Conservation (phyloP, 2,329 filamentous ascomycete genomes). For the Domatiomyces globalis region DNA sequence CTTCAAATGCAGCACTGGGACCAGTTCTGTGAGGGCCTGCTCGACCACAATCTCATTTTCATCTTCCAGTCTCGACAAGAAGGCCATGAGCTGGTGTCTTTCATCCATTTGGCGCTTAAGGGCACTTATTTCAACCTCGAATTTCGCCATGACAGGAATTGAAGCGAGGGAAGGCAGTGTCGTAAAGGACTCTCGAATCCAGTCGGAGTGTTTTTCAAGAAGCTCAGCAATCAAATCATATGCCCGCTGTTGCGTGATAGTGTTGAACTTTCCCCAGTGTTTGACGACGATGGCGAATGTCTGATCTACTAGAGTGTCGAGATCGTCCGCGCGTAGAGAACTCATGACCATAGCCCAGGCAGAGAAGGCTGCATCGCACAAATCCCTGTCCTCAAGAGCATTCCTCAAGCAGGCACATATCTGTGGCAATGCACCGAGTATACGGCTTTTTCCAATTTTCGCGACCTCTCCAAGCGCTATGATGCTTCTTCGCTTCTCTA, state of each 20-base stretch:
- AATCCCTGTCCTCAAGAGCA: slow-evolving; percentile 56
- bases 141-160: slow-evolving; percentile 53
- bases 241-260: slow-evolving; percentile 44
- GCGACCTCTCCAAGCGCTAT: slow-evolving; percentile 82
- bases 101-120: slow-evolving; percentile 53
- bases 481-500: slow-evolving; percentile 64
- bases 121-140: slow-evolving; percentile 50
- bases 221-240: slow-evolving; percentile 51
- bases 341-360: slow-evolving; percentile 72
- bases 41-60: slow-evolving; percentile 78
- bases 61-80: slow-evolving; percentile 59
- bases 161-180: slow-evolving; percentile 60
- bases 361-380: slow-evolving; percentile 66
- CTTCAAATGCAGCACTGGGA: slow-evolving; percentile 55
- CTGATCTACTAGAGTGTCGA: slow-evolving; percentile 68
- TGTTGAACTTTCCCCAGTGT: slow-evolving; percentile 59
- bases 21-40: slow-evolving; percentile 65
- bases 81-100: slow-evolving; percentile 54
- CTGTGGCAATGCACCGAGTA: slow-evolving; percentile 67
- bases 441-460: slow-evolving; percentile 54
- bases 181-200: slow-evolving; percentile 53
- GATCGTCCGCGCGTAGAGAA: slow-evolving; percentile 61
- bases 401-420: slow-evolving; percentile 87
- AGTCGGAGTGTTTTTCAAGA: slow-evolving; percentile 45
- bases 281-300: slow-evolving; percentile 76